Conservation (phyloP, 768 basidiomycete genomes). For the Imleria badia region DNA sequence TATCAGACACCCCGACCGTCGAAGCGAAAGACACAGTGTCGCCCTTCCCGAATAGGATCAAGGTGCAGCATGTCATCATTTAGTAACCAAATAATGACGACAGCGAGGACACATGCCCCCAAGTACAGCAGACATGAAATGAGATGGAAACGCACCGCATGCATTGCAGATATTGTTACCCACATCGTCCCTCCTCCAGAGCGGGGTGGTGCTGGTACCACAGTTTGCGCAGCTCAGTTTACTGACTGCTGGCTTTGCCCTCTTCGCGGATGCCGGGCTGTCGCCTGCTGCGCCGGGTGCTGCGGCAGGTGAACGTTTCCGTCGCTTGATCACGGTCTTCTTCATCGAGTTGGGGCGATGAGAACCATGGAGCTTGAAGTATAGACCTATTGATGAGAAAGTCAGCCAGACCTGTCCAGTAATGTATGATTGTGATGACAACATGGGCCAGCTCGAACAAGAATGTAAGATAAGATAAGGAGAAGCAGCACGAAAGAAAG, state of each 20-base stretch:
- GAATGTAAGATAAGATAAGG: constrained; percentile 29
- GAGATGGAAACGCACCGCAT: too few species aligned
- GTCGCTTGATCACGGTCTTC: constrained; percentile 98
- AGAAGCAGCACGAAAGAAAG: too few species aligned
- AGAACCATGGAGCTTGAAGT: constrained; percentile 97
- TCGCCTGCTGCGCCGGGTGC: constrained; percentile 33
- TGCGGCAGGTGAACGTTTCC: constrained; percentile 95
- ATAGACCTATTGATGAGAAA: constrained; percentile 64
- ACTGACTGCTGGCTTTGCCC: constrained; percentile 50
- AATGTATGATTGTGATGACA: not conserved
- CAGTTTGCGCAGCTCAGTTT: too few species aligned
- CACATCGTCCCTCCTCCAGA: too few species aligned
- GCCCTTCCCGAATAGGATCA: too few species aligned
- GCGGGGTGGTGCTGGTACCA: too few species aligned
- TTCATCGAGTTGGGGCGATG: constrained; percentile 97
- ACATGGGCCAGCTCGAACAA: not conserved
- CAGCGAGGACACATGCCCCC: constrained; percentile 21
- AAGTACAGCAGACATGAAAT: constrained; percentile 26
- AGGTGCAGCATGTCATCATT: constrained; percentile 18
- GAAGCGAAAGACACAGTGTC: too few species aligned
- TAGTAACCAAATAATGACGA: constrained; percentile 14
- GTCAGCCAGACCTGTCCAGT: constrained; percentile 11
- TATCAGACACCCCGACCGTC: too few species aligned
- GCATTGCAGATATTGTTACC: too few species aligned
- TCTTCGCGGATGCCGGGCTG: constrained; percentile 33